Evolutionary conservation across 805 yeast genomes (phyloP).

Genomic region (Alloascoidea africana): DNA sequence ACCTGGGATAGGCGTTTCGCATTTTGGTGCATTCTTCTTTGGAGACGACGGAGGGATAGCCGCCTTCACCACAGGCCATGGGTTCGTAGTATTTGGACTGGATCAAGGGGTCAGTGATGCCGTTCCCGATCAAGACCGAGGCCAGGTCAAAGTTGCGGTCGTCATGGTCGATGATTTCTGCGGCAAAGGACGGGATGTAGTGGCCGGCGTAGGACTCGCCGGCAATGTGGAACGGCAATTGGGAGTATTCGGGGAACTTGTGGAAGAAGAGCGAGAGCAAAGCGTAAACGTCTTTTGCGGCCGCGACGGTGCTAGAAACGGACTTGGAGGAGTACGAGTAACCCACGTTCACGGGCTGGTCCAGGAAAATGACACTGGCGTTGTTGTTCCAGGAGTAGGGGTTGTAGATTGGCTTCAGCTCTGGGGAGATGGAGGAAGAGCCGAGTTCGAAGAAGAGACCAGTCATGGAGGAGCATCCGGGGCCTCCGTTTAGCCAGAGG

Average conservation of each 20-base stretch:
- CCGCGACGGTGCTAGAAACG: constrained; percentile 56
- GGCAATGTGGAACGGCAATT: constrained; percentile 52
- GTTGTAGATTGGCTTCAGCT: constrained; percentile 45
- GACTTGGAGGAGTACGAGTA: constrained; percentile 45
- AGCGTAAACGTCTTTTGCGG: constrained; percentile 63
- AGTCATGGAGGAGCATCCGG: constrained; percentile 71
- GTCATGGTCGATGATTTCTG: constrained; percentile 46
- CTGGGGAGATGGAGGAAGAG: constrained; percentile 45
- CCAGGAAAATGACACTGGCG: constrained; percentile 68
- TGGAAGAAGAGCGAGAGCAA: constrained; percentile 61
- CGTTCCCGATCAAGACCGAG: constrained; percentile 81
- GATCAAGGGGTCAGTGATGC: constrained; percentile 71
- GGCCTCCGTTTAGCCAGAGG: constrained; percentile 79
- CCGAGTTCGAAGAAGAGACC: constrained; percentile 73
- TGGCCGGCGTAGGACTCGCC: constrained; percentile 83
- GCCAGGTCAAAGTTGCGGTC: constrained; percentile 46
- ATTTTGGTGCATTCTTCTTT: constrained; percentile 64
- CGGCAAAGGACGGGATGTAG: constrained; percentile 71
- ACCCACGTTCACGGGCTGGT: constrained; percentile 75
- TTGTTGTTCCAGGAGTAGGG: constrained; percentile 69
- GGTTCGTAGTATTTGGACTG: constrained; percentile 73
- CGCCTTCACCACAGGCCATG: constrained; percentile 94
- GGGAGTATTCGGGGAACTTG: constrained; percentile 39
- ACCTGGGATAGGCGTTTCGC: constrained; percentile 52
- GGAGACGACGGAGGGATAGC: constrained; percentile 57